Conservation (phyloP, 2,329 filamentous ascomycete species). For the Talaromyces sp. region DNA sequence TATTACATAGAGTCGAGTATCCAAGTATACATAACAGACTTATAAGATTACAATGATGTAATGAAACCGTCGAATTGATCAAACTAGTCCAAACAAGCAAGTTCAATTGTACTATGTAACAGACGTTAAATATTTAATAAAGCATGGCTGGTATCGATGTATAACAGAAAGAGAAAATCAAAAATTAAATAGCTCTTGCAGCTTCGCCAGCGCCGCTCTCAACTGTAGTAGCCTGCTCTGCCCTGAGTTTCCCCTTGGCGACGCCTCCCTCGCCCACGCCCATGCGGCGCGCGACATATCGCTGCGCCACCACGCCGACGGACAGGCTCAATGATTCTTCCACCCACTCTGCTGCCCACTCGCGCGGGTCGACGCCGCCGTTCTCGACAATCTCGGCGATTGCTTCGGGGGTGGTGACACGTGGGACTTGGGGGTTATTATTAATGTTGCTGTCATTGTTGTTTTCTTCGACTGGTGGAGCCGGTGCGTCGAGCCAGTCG, state of each 20-base stretch:
- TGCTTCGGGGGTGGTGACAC: slow-evolving; percentile 62
- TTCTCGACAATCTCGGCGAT: slow-evolving; percentile 76
- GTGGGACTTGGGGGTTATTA: slow-evolving; percentile 25
- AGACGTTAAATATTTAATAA: background rate
- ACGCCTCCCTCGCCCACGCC: slow-evolving; percentile 80
- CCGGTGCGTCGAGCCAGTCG: slow-evolving; percentile 78
- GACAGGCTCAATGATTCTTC: slow-evolving; percentile 77
- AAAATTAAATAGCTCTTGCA: slow-evolving; percentile 45
- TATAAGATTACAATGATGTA: no score
- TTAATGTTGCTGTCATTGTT: slow-evolving; percentile 31
- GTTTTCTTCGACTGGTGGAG: slow-evolving; percentile 25
- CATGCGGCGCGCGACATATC: slow-evolving; percentile 93
- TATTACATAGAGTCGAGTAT: background rate
- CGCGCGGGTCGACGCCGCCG: slow-evolving; percentile 79
- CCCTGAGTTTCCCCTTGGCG: slow-evolving; percentile 51
- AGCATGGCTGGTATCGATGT: background rate
- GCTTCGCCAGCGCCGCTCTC: slow-evolving; percentile 58
- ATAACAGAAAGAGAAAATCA: background rate
- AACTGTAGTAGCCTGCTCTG: slow-evolving; percentile 51
- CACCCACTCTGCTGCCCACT: slow-evolving; percentile 97
- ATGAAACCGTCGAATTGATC: background rate
- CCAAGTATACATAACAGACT: background rate
- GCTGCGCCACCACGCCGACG: slow-evolving; percentile 83
- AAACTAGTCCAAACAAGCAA: background rate
- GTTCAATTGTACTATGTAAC: background rate